phyloP scores from a whole-genome alignment of 2,329 filamentous ascomycete species.

The Paecilomyces niveus region DNA sequence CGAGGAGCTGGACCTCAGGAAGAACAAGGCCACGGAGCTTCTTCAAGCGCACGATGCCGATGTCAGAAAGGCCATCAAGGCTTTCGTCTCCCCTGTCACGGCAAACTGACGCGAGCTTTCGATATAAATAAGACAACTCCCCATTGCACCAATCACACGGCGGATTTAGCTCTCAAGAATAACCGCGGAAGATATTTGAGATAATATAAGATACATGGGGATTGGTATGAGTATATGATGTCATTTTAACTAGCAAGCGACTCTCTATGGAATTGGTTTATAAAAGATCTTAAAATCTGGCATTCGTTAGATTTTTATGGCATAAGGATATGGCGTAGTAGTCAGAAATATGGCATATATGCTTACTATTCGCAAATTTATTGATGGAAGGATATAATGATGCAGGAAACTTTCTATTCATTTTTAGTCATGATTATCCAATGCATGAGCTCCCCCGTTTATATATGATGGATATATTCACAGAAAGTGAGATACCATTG shows the following conservation, averaged over 20 bases:
- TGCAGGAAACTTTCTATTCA: too few relatives aligned
- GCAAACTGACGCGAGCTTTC: not conserved
- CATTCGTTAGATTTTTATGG: not conserved
- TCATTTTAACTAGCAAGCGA: not conserved
- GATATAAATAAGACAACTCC: not conserved
- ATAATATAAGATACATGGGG: not conserved
- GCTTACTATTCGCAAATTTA: too few relatives aligned
- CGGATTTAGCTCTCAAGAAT: not conserved
- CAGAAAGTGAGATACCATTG: not conserved
- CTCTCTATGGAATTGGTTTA: not conserved
- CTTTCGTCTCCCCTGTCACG: constrained; percentile 28
- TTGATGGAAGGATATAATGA: too few relatives aligned
- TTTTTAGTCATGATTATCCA: not conserved
- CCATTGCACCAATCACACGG: too few relatives aligned
- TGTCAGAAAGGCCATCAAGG: constrained; percentile 32
- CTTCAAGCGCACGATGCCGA: constrained; percentile 41
- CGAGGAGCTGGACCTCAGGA: constrained; percentile 40
- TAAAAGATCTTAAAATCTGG: not conserved
- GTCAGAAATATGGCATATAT: too few relatives aligned
- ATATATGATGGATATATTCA: not conserved
- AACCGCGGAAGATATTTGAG: not conserved
- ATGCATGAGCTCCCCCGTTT: not conserved
- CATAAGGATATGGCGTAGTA: not conserved
- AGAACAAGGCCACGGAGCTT: constrained; percentile 41
- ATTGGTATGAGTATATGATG: not conserved